Evolutionary conservation across 164 flowering plant species (phyloP), one percentile per base, ranked within the genome.

Genomic region (Vitis riparia): DNA sequence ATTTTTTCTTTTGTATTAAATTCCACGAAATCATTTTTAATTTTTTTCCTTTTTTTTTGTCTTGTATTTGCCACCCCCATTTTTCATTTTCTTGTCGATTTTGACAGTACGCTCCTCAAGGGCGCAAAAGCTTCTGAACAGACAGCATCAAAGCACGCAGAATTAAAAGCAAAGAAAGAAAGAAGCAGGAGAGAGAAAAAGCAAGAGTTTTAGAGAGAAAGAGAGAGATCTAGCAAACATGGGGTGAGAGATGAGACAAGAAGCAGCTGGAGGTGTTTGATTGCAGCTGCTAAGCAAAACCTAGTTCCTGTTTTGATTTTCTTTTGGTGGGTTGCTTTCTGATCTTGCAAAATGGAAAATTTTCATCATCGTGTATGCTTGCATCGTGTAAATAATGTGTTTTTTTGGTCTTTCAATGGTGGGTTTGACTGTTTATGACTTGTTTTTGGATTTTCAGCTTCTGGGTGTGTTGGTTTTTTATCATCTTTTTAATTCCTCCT

Each of bases 201-300:
- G 7, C 6, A 3, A 6, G 44, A 37, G 44, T 37, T 37, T 37
- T 37, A 74, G 55, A 78, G 47, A 68, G 71, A 49, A 55, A 55
- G 62, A 19, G 23, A 63, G 68, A 68, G 79, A 79, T 72, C 74
- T 55, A 64, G 59, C 55, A 17, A 66, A 66, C 9, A 69, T 73
- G 80, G 80, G 77, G 8, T 77, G 80, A 77, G 63, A 73, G 52
- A 19, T 12, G 52, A 63, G 32, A 48, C 50, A 7, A 47, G 12
- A 58, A 73, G 77, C 80, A 66, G 74, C 76, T 73, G 30, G 16
- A 37, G 5, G 6, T 51, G 65, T 47, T 65, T 68, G 30, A 23
- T 57, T 9, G 49, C 57, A 52, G 77, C 77, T 69, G 73, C 69
- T 58, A 51, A 59, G 17, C 37, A 19, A 53, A 69, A 44, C 66